A percentile compares a stretch with the other conserved stretches of the same genome.
phyloP scores from a whole-genome alignment of 768 basidiomycete species.

The Lenzites betulinus region DNA sequence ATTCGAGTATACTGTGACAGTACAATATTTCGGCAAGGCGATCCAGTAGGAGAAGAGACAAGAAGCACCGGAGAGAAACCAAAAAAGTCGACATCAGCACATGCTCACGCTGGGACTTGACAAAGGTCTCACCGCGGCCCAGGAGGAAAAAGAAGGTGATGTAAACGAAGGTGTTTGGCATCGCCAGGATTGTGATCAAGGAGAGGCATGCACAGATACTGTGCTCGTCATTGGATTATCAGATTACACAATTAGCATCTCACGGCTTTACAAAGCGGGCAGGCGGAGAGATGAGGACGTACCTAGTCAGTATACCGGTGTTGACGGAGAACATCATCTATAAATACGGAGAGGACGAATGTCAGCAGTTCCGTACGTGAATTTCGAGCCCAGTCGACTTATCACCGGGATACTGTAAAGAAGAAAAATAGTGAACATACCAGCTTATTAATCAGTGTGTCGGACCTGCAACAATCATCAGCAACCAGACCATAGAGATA shows the following conservation, averaged over 20 bases:
- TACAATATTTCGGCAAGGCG: not conserved
- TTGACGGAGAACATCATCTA: conserved; percentile 45
- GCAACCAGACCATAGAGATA: too few relatives aligned
- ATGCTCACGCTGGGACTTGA: not conserved
- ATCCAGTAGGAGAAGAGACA: not conserved
- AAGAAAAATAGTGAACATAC: too few relatives aligned
- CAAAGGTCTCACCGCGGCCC: conserved; percentile 44
- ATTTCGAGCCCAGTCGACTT: too few relatives aligned
- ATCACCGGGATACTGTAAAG: too few relatives aligned
- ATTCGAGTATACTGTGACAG: conserved; percentile 58
- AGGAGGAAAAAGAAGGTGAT: conserved; percentile 60
- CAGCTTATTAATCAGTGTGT: conserved; percentile 45
- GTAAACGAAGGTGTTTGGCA: conserved; percentile 54
- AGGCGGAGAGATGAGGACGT: too few relatives aligned
- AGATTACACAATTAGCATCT: not conserved
- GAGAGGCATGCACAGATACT: conserved; percentile 46
- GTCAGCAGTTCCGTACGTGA: too few relatives aligned
- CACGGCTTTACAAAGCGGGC: too few relatives aligned
- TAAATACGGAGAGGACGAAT: too few relatives aligned
- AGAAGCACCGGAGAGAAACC: too few relatives aligned
- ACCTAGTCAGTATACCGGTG: conserved; percentile 44
- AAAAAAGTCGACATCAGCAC: not conserved
- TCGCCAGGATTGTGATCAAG: conserved; percentile 46
- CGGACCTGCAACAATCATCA: conserved; percentile 35
- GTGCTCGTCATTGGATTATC: not conserved